Conservation (phyloP, 345 rosid genomes). For the Syzygium jambos region DNA sequence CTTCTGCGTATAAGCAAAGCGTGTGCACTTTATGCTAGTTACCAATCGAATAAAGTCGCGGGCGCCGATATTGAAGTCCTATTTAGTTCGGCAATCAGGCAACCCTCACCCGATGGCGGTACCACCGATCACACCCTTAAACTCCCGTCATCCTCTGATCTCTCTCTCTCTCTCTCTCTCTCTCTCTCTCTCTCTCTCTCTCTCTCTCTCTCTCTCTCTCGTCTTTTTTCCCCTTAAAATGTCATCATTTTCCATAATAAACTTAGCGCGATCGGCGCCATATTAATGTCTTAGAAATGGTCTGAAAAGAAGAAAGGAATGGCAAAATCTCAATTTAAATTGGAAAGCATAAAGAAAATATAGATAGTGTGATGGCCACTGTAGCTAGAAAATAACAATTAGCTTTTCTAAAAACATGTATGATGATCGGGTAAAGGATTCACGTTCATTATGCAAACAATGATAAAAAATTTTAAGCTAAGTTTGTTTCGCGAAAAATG, state of each 20-base stretch:
- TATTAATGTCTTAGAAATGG: neutral
- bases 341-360: neutral
- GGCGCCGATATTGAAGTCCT: rapidly evolving
- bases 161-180: neutral
- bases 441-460: neutral
- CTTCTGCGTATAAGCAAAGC: neutral
- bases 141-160: neutral
- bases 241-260: neutral
- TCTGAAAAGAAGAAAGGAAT: neutral
- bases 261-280: neutral
- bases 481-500: too few species aligned
- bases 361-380: neutral
- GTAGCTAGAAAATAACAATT: neutral
- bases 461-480: too few species aligned
- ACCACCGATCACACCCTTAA: neutral
- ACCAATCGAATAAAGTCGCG: neutral
- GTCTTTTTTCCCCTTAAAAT: neutral
- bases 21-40: neutral
- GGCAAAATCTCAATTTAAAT: neutral
- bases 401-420: neutral
- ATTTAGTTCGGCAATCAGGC: neutral
- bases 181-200: too few species aligned
- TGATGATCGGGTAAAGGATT: neutral
- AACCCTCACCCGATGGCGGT: neutral
- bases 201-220: neutral